Percentiles rank a stretch among this genome's conserved stretches.
Conservation (phyloP, 139 green algal species). For the Medakamo hakoo region DNA sequence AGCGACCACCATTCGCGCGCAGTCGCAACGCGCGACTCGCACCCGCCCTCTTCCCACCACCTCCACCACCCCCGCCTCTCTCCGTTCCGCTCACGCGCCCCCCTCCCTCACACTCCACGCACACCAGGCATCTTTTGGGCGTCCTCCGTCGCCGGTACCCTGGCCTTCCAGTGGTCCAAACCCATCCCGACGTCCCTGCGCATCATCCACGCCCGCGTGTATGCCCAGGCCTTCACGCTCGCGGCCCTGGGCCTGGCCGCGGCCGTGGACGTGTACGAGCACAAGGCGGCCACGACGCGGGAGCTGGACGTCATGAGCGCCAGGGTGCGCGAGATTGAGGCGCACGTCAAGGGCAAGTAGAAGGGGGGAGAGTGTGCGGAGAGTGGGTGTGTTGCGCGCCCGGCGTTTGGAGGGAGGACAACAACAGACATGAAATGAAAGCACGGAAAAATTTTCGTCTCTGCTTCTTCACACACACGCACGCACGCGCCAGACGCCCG, state of each 20-base stretch:
- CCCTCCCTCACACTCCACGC: background rate
- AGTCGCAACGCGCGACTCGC: too few species aligned
- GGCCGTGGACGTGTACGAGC: conserved; percentile 13
- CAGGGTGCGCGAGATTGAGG: background rate
- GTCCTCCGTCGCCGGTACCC: background rate
- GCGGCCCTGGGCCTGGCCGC: conserved; percentile 19
- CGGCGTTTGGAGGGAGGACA: too few species aligned
- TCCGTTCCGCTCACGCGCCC: background rate
- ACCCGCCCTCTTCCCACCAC: too few species aligned
- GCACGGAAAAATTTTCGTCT: too few species aligned
- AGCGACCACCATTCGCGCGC: background rate
- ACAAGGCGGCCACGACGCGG: too few species aligned
- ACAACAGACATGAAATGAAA: too few species aligned
- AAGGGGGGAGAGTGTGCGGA: background rate
- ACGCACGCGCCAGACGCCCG: too few species aligned
- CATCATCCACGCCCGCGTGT: conserved; percentile 30
- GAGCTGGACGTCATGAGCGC: background rate
- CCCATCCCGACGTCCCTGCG: conserved; percentile 27
- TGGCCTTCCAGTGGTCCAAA: conserved; percentile 28
- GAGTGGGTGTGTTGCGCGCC: too few species aligned
- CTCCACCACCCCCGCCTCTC: too few species aligned
- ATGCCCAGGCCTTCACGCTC: conserved; percentile 30
- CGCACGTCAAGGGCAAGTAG: background rate
- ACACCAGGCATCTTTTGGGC: background rate
- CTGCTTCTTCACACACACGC: background rate